Base-by-base conservation (phyloP, 2,329 filamentous ascomycete genomes). In the Aurifilum marmelostoma region DNA sequence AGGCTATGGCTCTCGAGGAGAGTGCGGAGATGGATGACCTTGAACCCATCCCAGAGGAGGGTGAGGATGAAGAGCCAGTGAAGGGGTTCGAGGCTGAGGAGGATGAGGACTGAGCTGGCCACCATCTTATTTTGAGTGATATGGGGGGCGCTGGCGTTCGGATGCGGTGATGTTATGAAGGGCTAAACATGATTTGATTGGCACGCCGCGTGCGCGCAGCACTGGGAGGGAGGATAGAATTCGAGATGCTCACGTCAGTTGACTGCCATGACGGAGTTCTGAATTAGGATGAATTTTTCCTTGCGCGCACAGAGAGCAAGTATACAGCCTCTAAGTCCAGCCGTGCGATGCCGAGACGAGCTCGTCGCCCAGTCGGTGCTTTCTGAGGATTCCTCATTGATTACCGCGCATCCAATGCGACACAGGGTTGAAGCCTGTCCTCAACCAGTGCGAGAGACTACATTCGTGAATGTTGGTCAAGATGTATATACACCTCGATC, bases 31-130 rank as follows among this genome's bases (percentile, higher is more conserved):
- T 68, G 9, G 72, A 71, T 16, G 72, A 72, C 18, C 71, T 73
- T 2, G 76, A 77, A 65, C 77, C 75, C 21, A 73, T 74, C 41
- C 77, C 77, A 14, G 77, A 73, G n/a, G 78, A 75, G 58, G 74
- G 69, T 18, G 73, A 66, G 27, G 71, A 69, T 16, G 76, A 76
- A 9, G 74, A 75, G 59, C 58, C 62, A 41, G 70, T 65, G 11
- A 73, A 77, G 64, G 76, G 75, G 18, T 76, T 76, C 64, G 76
- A 77, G 71, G 75, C 69, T n/a, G 75, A 76, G 67, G 76, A 78
- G 71, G 73, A 73, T 21, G 34, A n/a, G n/a, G n/a, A 34, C 34
- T 72, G 63, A 73, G 27, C 21, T 8, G 11, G 29, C 27, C 54
- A 52, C 21, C 62, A 34, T 52, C 47, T 50, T 50, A 5, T 7